Evolutionary conservation across 2,329 filamentous ascomycete species (phyloP).

Genomic region (Aspergillus floridensis): DNA sequence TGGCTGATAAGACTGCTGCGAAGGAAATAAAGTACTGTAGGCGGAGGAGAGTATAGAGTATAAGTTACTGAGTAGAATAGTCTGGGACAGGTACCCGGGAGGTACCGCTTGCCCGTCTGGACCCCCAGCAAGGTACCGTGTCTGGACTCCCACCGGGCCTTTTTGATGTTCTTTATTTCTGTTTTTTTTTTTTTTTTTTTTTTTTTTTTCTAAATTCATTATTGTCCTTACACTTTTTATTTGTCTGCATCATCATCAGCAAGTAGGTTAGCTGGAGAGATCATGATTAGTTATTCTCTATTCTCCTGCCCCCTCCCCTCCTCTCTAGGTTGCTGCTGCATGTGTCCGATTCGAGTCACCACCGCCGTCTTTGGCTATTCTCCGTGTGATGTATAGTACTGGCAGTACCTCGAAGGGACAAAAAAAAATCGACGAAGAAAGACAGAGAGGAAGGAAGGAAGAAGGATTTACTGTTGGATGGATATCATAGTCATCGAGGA

Average conservation of each 20-base stretch:
- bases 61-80: too few relatives aligned
- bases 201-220: not conserved
- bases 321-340: slow-evolving; percentile 18
- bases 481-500: too few relatives aligned
- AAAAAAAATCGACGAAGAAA: too few relatives aligned
- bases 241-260: not conserved
- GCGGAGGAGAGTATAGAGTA: too few relatives aligned
- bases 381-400: not conserved
- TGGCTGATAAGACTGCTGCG: too few relatives aligned
- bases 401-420: not conserved
- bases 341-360: slow-evolving; percentile 32
- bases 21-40: too few relatives aligned
- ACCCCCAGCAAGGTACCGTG: not conserved
- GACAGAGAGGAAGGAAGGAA: too few relatives aligned
- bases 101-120: not conserved
- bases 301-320: slow-evolving; percentile 1
- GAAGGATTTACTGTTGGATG: too few relatives aligned
- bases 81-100: not conserved
- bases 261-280: too few relatives aligned
- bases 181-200: not conserved
- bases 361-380: slow-evolving; percentile 8
- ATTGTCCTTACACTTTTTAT: not conserved
- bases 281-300: not conserved
- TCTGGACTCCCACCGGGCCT: not conserved
- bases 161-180: too few relatives aligned